These are phyloP conservation scores for Daldinia childiae DNA, from an alignment of 495 filamentous ascomycete species.

Conservation along the genomic window DNA sequence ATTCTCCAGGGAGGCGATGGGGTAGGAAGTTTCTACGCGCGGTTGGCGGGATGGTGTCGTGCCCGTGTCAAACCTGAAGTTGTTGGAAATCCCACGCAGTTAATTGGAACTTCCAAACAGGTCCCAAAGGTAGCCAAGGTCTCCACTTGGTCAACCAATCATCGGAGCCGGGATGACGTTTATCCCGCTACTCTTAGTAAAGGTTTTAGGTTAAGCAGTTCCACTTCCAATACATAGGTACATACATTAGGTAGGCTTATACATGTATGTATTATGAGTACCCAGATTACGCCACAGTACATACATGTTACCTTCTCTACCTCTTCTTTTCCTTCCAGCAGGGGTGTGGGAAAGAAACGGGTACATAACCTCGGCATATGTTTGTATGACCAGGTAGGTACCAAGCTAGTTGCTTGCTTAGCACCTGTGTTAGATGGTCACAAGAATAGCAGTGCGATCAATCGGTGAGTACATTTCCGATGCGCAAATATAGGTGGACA, in stretches of 20 bases:
- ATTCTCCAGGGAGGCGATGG: background rate
- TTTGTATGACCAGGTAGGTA: slow-evolving; percentile 3
- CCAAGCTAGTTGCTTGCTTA: slow-evolving; percentile 2
- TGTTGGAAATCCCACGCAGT: slow-evolving; percentile 40
- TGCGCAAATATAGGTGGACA: slow-evolving; percentile 7
- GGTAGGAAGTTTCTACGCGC: slow-evolving; percentile 1
- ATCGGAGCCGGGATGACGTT: background rate
- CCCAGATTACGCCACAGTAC: background rate
- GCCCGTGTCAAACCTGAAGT: slow-evolving; percentile 15
- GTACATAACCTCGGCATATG: slow-evolving; percentile 22
- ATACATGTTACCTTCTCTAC: slow-evolving; percentile 2
- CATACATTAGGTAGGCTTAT: too few species aligned
- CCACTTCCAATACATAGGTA: background rate
- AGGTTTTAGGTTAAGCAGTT: background rate
- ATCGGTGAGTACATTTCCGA: slow-evolving; percentile 38
- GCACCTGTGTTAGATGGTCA: background rate
- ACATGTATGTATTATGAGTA: slow-evolving; percentile 5
- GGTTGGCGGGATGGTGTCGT: slow-evolving; percentile 12
- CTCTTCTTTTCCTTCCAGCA: background rate
- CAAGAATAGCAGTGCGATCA: slow-evolving; percentile 11
- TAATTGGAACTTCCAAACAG: slow-evolving; percentile 34
- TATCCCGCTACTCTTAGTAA: background rate
- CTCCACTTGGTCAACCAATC: background rate
- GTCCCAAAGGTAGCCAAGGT: slow-evolving; percentile 6
- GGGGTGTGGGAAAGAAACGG: slow-evolving; percentile 19